Base-by-base conservation (phyloP, 306 rosid genomes). In the Dalbergia cultrata region DNA sequence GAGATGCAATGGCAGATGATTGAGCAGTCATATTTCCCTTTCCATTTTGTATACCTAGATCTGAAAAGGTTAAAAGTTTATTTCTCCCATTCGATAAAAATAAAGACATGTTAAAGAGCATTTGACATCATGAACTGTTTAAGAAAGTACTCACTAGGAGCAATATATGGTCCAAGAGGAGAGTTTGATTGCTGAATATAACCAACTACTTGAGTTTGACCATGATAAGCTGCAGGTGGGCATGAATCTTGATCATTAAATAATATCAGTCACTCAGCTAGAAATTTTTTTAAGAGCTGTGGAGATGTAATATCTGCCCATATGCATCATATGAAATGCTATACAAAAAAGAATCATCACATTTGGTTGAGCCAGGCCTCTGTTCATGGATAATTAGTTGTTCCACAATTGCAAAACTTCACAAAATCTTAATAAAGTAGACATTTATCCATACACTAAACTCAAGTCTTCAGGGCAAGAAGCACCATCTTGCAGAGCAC, bases 161-260 rank as follows among this genome's bases (percentile, higher is more conserved):
- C 16, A 75, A 53, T 60, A 34, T 47, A 43, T 47, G 35, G 68
- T 80, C 71, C 72, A 70, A 70, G 11, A 33, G 34, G 11, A 37
- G 76, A 9, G 67, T 72, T 70, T 64, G 85, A 71, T 35, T 56
- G 82, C 76, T 70, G 85, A 21, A 71, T 22, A 45, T 72, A 80
- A 72, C 72, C 76, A 71, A 52, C 76, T 26, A 67, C 67, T 67
- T 58, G 72, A 76, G 72, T 65, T 64, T 85, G 81, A 80, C 71
- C 52, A 39, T 56, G 43, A 71, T 80, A 13, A 63, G 58, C 84
- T 80, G 26, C 60, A 80, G 2, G 68, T 49, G 71, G 66, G 56
- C 35, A 74, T 43, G 67, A 67, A 59, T 26, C 63, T 73, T 79
- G 53, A 52, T 67, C 43, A 83, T 47, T 61, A 58, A 61, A 50